These are phyloP conservation scores for Gilbertella persicaria DNA, from an alignment of 371 early-diverging fungal species.

Conservation along the genomic window DNA sequence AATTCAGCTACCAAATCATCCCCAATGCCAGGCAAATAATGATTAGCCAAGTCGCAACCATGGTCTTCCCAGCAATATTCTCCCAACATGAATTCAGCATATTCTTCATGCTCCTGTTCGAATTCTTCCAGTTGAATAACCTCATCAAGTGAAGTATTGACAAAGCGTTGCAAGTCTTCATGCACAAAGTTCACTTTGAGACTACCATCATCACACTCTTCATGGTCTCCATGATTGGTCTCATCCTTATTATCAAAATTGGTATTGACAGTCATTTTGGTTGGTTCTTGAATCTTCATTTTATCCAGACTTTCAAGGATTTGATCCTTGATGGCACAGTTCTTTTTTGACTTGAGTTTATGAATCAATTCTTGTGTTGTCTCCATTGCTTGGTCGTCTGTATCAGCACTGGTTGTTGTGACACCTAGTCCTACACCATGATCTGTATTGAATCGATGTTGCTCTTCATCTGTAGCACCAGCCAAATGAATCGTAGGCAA, in stretches of 20 bases:
- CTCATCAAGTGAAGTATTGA: conserved; percentile 12
- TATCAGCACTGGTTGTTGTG: conserved; percentile 9
- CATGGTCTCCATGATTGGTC: not conserved
- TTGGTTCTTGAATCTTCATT: conserved; percentile 15
- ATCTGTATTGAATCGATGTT: conserved; percentile 19
- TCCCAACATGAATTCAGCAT: conserved; percentile 55
- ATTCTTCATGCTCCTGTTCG: conserved; percentile 34
- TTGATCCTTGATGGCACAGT: conserved; percentile 30
- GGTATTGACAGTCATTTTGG: conserved; percentile 8
- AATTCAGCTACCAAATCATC: conserved; percentile 64
- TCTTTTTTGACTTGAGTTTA: conserved; percentile 39
- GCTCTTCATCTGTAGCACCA: not conserved
- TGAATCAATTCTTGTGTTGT: conserved; percentile 30
- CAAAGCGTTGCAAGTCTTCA: conserved; percentile 58
- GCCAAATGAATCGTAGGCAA: conserved; percentile 10
- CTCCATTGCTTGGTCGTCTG: conserved; percentile 17
- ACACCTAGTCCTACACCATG: conserved; percentile 37
- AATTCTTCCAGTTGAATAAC: conserved; percentile 37
- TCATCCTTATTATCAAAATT: conserved; percentile 1
- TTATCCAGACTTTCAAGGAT: conserved; percentile 40
- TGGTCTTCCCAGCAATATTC: conserved; percentile 75
- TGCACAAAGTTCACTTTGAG: conserved; percentile 26
- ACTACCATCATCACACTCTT: not conserved
- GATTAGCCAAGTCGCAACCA: conserved; percentile 62
- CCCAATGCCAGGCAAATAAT: conserved; percentile 62